Conservation (phyloP, 2,329 filamentous ascomycete genomes). For the Aspergillus udagawae region DNA sequence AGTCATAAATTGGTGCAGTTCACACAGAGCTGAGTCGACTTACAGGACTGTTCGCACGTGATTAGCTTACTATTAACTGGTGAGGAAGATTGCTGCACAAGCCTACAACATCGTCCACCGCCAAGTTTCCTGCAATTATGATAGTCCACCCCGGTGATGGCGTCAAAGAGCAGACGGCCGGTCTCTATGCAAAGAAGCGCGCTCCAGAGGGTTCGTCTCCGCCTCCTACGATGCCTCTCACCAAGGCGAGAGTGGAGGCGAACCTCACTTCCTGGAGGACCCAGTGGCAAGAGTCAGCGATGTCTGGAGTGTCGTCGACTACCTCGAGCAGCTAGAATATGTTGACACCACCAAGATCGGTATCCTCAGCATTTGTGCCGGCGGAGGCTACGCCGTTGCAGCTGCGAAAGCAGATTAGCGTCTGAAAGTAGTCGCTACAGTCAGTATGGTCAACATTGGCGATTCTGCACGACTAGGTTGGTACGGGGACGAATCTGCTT, state of each 20-base stretch:
- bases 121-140: conserved; percentile 15
- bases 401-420: conserved; percentile 20
- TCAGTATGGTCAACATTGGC: conserved; percentile 17
- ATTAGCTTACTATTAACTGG: not conserved
- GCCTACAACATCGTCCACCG: not conserved
- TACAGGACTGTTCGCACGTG: not conserved
- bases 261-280: conserved; percentile 20
- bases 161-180: conserved; percentile 22
- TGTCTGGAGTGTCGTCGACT: conserved; percentile 19
- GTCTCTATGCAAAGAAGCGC: conserved; percentile 16
- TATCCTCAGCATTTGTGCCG: conserved; percentile 21
- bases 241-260: conserved; percentile 20
- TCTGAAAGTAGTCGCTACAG: conserved; percentile 14
- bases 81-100: not conserved
- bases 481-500: conserved; percentile 3
- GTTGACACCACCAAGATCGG: conserved; percentile 20
- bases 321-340: conserved; percentile 16
- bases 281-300: conserved; percentile 21
- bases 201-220: conserved; percentile 11
- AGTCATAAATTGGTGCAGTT: not conserved
- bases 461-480: conserved; percentile 15
- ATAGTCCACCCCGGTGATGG: conserved; percentile 19
- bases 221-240: conserved; percentile 21
- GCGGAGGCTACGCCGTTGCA: conserved; percentile 18
- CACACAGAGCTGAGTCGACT: not conserved